Conservation (phyloP, 1,284 basidiomycete species). For the Malassezia equina region DNA sequence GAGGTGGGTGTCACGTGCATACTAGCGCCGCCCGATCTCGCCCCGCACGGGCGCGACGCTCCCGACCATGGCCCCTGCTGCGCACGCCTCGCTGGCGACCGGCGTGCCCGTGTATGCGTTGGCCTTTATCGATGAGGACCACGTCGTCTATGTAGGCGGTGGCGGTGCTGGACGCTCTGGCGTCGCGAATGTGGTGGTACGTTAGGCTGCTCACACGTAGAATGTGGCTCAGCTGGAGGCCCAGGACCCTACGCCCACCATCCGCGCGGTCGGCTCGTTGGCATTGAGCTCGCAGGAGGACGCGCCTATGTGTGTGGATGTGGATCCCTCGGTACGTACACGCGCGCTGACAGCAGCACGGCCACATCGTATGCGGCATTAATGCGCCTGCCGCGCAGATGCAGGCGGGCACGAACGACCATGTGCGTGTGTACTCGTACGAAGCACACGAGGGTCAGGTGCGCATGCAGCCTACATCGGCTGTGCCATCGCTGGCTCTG, state of each 20-base stretch:
- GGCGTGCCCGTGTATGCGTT: constrained; percentile 42
- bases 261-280: constrained; percentile 19
- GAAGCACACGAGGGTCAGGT: neutral
- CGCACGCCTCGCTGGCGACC: constrained; percentile 23
- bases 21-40: neutral
- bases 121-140: constrained; percentile 26
- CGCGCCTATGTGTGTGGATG: constrained; percentile 42
- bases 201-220: constrained; percentile 5
- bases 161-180: constrained; percentile 41
- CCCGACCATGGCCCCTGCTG: constrained; percentile 18
- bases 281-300: constrained; percentile 38
- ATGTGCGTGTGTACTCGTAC: constrained; percentile 33
- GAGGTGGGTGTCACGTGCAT: neutral
- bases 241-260: neutral
- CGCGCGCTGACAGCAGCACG: neutral
- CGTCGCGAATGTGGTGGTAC: constrained; percentile 38
- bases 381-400: constrained; percentile 26
- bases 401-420: constrained; percentile 24
- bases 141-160: constrained; percentile 40
- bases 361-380: constrained; percentile 33
- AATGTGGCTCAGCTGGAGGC: neutral
- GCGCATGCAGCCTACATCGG: neutral
- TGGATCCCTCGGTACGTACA: constrained; percentile 20
- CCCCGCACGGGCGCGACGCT: neutral
- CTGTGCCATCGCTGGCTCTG: constrained; percentile 12